Base-by-base conservation (phyloP, 2,329 filamentous ascomycete genomes). In the Neopestalotiopsis sp. region DNA sequence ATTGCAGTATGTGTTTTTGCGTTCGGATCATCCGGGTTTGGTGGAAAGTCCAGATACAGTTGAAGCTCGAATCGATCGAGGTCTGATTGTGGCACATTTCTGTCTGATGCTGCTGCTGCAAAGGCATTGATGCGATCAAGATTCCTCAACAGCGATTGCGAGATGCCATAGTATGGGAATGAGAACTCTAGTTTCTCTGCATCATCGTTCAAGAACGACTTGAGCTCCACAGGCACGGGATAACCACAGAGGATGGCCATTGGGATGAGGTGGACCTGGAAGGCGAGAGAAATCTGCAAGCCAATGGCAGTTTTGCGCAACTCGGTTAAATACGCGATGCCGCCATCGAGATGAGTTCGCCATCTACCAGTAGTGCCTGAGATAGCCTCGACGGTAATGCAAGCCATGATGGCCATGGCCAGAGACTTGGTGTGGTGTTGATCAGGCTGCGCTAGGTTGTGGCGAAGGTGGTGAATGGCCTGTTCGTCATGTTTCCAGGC, bases 371-470 rank as follows among this genome's bases (percentile, higher is more conserved):
- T 72, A 13, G 67, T 74, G 6, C 74, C 74, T 3, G 74, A 75
- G n/a, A 75, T 71, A 38, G 74, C 74, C 45, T 75, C 73, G 40
- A 74, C 70, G 6, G 71, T 70, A 14, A 79, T 78, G 68, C 81
- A 79, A 2, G 81, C 81, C 34, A 83, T 76, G 42, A 81, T 73
- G 67, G 77, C 79, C 81, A 84, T 83, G 2, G 80, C 81, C 30
- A 82, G 78, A 24, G 82, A 75, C 4, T 83, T 74, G 59, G 72
- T 72, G 30, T 68, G 70, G 56, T 75, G 72, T 13, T 69, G 68
- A 58, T 74, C 73, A 6, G 71, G 72, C 42, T 67, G 66, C 3
- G 64, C 62, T 4, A 75, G 67, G 66, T 72, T 74, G 28, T 73
- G 70, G 1, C 73, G 72, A 7, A 75, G 69, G 34, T 75, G 72